These are phyloP conservation scores for Eutrema japonicum DNA, from an alignment of 345 rosid genomes.

Conservation along the genomic window DNA sequence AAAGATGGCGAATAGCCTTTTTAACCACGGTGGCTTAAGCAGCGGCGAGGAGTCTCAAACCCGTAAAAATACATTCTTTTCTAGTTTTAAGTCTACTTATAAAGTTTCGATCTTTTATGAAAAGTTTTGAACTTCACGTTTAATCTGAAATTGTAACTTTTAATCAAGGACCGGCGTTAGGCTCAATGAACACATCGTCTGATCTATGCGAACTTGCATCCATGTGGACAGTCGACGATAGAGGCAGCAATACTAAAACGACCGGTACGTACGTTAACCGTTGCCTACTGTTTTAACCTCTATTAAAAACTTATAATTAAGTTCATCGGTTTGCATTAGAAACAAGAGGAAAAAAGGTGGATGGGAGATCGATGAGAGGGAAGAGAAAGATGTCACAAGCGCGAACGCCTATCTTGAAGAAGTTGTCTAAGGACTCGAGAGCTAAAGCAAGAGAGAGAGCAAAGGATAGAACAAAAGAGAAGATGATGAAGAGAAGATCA, in stretches of 20 bases:
- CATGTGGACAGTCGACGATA: constrained; percentile 36
- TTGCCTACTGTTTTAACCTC: background rate
- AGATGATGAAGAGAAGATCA: constrained; percentile 45
- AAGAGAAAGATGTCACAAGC: constrained; percentile 39
- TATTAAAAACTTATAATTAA: background rate
- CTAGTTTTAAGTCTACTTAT: background rate
- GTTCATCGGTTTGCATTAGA: constrained; percentile 17
- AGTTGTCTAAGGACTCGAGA: constrained; percentile 55
- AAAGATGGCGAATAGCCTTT: constrained; percentile 44
- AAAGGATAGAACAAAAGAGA: constrained; percentile 63
- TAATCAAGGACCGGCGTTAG: constrained; percentile 31
- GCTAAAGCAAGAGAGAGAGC: constrained; percentile 75
- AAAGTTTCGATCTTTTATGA: background rate
- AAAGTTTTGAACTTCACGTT: background rate
- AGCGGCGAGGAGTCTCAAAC: constrained; percentile 43
- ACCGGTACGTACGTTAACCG: constrained; percentile 32
- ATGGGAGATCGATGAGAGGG: constrained; percentile 41
- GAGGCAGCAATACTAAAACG: constrained; percentile 30
- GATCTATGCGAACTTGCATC: constrained; percentile 42
- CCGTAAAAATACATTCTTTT: constrained; percentile 28
- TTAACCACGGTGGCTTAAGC: constrained; percentile 31
- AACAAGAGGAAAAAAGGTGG: constrained; percentile 28
- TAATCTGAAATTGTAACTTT: constrained; percentile 11
- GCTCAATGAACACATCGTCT: constrained; percentile 33
- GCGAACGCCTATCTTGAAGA: constrained; percentile 34